Conservation (phyloP, 371 early-diverging fungal species). For the Mortierella sp. region DNA sequence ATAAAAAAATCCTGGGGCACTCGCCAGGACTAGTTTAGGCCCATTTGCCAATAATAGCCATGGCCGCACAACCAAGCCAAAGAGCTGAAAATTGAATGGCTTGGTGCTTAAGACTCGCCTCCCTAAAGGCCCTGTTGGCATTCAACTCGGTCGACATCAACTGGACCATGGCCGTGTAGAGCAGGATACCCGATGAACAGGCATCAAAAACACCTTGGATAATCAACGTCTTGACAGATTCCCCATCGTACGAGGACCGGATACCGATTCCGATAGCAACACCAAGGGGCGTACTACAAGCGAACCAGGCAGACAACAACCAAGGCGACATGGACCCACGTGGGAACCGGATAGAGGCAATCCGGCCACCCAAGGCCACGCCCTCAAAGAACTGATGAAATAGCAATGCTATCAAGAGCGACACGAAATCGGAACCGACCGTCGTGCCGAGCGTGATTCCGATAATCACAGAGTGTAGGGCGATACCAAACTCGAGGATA, state of each 20-base stretch:
- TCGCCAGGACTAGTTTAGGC: too few relatives aligned
- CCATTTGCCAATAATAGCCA: slow-evolving; percentile 85
- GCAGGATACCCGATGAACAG: slow-evolving; percentile 80
- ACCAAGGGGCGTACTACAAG: slow-evolving; percentile 80
- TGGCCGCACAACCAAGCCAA: slow-evolving; percentile 74
- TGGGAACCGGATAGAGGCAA: slow-evolving; percentile 62
- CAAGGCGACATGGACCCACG: slow-evolving; percentile 51
- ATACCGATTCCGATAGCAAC: slow-evolving; percentile 80
- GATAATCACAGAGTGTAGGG: slow-evolving; percentile 88
- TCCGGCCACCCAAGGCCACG: slow-evolving; percentile 80
- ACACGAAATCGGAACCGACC: slow-evolving; percentile 65
- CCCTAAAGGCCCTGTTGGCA: slow-evolving; percentile 60
- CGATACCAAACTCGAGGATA: slow-evolving; percentile 87
- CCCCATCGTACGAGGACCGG: slow-evolving; percentile 63
- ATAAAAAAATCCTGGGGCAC: too few relatives aligned
- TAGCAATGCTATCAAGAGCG: slow-evolving; percentile 79
- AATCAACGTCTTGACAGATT: slow-evolving; percentile 63
- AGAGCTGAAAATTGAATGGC: slow-evolving; percentile 57
- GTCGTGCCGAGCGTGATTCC: slow-evolving; percentile 84
- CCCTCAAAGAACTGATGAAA: slow-evolving; percentile 95
- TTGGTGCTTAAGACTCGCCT: slow-evolving; percentile 11
- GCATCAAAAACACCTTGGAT: slow-evolving; percentile 82
- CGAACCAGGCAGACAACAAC: slow-evolving; percentile 56
- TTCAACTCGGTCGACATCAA: slow-evolving; percentile 75
- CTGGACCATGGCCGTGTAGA: slow-evolving; percentile 79